Conservation (phyloP, 306 rosid genomes). For the Malus sylvestris region DNA sequence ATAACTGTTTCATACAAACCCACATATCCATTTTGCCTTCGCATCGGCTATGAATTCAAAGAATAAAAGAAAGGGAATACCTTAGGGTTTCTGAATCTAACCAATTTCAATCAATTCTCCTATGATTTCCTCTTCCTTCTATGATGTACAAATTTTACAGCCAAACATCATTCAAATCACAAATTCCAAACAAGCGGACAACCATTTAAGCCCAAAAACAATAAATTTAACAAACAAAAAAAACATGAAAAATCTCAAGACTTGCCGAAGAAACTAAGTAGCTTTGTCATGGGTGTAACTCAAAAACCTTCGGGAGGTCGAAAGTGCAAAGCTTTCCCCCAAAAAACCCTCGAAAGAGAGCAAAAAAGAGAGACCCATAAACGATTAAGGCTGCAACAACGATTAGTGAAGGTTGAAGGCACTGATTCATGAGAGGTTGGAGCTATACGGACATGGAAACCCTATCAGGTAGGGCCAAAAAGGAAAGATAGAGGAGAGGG, state of each 20-base stretch:
- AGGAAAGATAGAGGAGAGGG: neutral
- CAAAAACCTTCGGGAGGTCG: constrained; percentile 39
- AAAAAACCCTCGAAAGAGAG: constrained; percentile 52
- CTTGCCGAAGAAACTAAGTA: constrained; percentile 70
- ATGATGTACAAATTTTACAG: constrained; percentile 14
- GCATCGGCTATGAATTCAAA: too few species aligned
- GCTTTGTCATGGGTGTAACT: constrained; percentile 67
- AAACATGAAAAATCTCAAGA: neutral
- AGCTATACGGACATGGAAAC: constrained; percentile 32
- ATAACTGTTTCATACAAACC: too few species aligned
- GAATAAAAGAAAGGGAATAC: too few species aligned
- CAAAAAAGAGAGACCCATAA: constrained; percentile 39
- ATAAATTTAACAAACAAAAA: neutral
- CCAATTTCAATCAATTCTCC: too few species aligned
- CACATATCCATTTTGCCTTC: too few species aligned
- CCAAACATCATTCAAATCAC: constrained; percentile 9
- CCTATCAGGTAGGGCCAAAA: constrained; percentile 78
- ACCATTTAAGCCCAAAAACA: neutral
- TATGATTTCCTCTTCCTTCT: neutral
- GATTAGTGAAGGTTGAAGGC: constrained; percentile 14
- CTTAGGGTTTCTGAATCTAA: too few species aligned
- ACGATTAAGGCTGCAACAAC: constrained; percentile 14
- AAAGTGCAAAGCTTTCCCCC: constrained; percentile 25
- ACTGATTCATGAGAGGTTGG: constrained; percentile 44
- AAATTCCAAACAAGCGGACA: constrained; percentile 5